These are phyloP conservation scores for Diaporthe helianthi DNA, from an alignment of 2,329 filamentous ascomycete genomes.

Conservation along the genomic window DNA sequence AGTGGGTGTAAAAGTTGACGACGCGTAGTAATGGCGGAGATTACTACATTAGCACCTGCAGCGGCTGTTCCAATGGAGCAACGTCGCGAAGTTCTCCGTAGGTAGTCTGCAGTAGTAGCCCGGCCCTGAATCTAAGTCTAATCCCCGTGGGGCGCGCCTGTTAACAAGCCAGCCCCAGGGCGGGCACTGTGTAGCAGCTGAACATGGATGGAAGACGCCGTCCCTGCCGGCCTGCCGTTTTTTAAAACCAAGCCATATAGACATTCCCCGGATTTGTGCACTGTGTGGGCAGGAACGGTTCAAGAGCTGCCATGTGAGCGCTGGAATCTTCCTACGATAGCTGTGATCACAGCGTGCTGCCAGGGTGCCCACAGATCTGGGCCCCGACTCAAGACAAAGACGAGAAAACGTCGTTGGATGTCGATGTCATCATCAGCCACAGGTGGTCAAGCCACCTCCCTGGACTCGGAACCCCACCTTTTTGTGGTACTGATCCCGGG, in stretches of 20 bases:
- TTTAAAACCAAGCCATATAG: neutral
- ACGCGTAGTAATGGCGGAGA: neutral
- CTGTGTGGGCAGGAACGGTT: neutral
- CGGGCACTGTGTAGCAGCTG: neutral
- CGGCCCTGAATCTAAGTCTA: neutral
- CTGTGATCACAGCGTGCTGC: neutral
- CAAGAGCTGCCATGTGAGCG: conserved; percentile 1
- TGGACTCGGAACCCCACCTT: neutral
- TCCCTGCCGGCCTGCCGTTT: neutral
- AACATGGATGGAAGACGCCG: neutral
- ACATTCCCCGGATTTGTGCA: neutral
- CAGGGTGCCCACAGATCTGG: no score
- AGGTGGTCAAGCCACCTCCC: conserved; percentile 16
- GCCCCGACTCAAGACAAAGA: no score
- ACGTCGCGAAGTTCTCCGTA: neutral
- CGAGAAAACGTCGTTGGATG: neutral
- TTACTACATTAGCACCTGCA: conserved; percentile 5
- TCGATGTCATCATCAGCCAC: neutral
- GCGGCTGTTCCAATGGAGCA: conserved; percentile 14
- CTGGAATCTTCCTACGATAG: neutral
- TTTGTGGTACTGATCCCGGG: neutral
- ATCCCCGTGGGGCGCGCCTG: neutral
- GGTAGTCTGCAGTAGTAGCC: no score
- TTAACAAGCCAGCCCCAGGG: neutral
- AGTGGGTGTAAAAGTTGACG: neutral